These are phyloP conservation scores for Rhizopogon vulgaris DNA, from an alignment of 768 basidiomycete species.

Conservation along the genomic window DNA sequence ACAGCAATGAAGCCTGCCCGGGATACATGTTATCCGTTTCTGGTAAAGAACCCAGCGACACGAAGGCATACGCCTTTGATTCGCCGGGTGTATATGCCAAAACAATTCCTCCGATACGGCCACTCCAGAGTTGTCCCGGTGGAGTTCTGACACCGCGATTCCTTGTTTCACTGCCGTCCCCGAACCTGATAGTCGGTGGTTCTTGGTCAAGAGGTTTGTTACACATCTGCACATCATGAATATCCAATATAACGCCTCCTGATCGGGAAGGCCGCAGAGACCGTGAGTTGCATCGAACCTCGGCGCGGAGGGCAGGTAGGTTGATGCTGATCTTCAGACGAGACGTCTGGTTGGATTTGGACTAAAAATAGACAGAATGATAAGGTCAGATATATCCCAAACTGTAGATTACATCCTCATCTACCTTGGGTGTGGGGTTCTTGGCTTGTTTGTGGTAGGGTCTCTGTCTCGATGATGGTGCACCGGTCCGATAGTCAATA, in stretches of 20 bases:
- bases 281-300: slow-evolving; percentile 64
- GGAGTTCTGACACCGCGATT: slow-evolving; percentile 2
- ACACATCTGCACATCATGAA: slow-evolving; percentile 44
- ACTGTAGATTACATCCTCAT: not conserved
- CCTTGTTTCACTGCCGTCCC: slow-evolving; percentile 10
- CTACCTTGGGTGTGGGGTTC: slow-evolving; percentile 12
- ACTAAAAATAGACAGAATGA: not conserved
- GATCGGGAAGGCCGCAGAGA: slow-evolving; percentile 44
- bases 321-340: not conserved
- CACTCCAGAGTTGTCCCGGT: slow-evolving; percentile 25
- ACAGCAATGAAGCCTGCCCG: slow-evolving; percentile 13
- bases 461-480: slow-evolving; percentile 3
- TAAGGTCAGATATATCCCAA: not conserved
- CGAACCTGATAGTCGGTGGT: slow-evolving; percentile 23
- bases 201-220: slow-evolving; percentile 18
- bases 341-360: not conserved
- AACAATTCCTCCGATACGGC: slow-evolving; percentile 40
- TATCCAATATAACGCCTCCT: slow-evolving; percentile 61
- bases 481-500: slow-evolving; percentile 33
- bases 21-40: slow-evolving; percentile 5
- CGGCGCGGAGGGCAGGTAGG: slow-evolving; percentile 41
- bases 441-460: slow-evolving; percentile 2
- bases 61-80: slow-evolving; percentile 35
- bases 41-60: slow-evolving; percentile 46
- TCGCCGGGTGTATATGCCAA: slow-evolving; percentile 42